Percentiles rank a stretch among this genome's conserved stretches.
phyloP scores from a whole-genome alignment of 805 yeast genomes.

The Candida oleophila region DNA sequence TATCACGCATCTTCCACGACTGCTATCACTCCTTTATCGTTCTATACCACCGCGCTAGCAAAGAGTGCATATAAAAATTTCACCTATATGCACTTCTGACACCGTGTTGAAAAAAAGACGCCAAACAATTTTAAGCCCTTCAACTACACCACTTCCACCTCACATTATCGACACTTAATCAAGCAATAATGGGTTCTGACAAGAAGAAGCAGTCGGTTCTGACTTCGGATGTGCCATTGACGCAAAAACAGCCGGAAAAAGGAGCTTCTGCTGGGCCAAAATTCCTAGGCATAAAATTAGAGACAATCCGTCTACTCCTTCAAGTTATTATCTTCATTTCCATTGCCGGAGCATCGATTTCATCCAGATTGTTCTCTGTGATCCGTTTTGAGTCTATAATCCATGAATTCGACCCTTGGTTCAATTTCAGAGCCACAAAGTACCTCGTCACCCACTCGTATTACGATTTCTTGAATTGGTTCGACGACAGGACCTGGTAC shows the following conservation, averaged over 20 bases:
- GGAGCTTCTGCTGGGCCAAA: slow-evolving; percentile 10
- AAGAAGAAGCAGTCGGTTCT: not conserved
- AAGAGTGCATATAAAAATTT: not conserved
- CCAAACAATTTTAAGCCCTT: not conserved
- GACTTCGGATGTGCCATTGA: not conserved
- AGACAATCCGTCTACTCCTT: slow-evolving; percentile 46
- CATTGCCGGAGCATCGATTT: slow-evolving; percentile 87
- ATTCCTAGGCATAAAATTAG: slow-evolving; percentile 31
- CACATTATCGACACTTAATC: not conserved
- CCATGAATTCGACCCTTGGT: slow-evolving; percentile 98
- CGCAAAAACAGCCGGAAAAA: not conserved
- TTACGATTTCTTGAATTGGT: slow-evolving; percentile 95
- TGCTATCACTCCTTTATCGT: too few relatives aligned
- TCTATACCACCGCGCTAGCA: too few relatives aligned
- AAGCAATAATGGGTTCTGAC: not conserved
- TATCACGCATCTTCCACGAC: too few relatives aligned
- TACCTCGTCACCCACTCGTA: slow-evolving; percentile 80
- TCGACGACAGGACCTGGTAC: slow-evolving; percentile 98
- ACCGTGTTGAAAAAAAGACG: slow-evolving; percentile 5
- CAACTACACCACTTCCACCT: not conserved
- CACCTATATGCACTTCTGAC: slow-evolving; percentile 5
- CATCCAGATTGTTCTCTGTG: slow-evolving; percentile 93
- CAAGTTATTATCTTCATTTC: slow-evolving; percentile 67
- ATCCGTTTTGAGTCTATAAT: slow-evolving; percentile 93
- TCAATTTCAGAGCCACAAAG: slow-evolving; percentile 94